Base-by-base conservation (phyloP, 176 grass and related monocot species). In the Puya raimondii region DNA sequence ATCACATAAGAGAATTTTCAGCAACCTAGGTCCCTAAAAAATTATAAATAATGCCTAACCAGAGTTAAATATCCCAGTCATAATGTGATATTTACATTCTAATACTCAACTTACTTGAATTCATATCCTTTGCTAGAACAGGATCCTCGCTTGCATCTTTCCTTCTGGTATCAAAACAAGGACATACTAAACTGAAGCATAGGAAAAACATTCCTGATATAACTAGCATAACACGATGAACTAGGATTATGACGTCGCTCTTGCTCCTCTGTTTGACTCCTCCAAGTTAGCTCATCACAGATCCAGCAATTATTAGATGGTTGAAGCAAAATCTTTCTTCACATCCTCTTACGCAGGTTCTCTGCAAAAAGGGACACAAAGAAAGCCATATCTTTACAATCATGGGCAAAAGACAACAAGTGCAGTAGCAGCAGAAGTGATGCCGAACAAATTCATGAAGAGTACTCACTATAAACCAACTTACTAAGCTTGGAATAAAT, bases 101-200 rank as follows among this genome's bases (percentile, higher is more conserved):
- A 42, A 4, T 42, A 42, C 4, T 42, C 50, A 57, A 79, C 84
- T 77, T 87, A 91, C 88, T 80, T 66, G 84, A 85, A 80, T 78
- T 85, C 72, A 66, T 70, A 76, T 72, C 81, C 61, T 27, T 69
- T 50, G 2, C 7, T 18, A 84, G 80, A 79, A 96, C 79, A 75
- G 84, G 88, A 65, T 89, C 88, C 66, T 87, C 93, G 42, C 80
- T 88, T 26, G 75, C 79, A 70, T 87, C 89, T 23, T 69, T 82
- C 25, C 68, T 77, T 84, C 64, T 96, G 14, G 84, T 76, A 29
- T 82, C 66, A 77, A 89, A 85, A 72, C 93, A 96, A 50, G 93
- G 84, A 68, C 84, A 96, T 50, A 92, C 2, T 57, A 87, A 74
- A 50, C 85, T 73, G 67, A 84, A 96, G 58, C 86, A 89, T 67